Percentiles rank a stretch among this genome's conserved stretches.
phyloP scores from a whole-genome alignment of 1,284 basidiomycete genomes.

The Pterulicium gracile region DNA sequence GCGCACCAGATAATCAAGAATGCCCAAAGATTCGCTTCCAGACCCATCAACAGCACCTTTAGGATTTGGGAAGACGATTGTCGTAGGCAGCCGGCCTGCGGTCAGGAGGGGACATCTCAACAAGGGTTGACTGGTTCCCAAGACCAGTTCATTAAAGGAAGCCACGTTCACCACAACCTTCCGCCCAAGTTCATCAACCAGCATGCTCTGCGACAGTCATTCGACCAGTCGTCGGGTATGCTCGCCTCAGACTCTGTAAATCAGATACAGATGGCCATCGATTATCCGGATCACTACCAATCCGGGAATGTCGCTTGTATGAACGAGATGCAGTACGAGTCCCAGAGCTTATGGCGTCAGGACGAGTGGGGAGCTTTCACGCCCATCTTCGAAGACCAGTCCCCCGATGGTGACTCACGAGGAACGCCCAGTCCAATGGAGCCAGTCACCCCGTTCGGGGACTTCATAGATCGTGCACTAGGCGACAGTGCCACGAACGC shows the following conservation, averaged over 20 bases:
- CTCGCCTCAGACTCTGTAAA: slow-evolving; percentile 11
- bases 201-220: slow-evolving; percentile 13
- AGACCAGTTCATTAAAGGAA: slow-evolving; percentile 31
- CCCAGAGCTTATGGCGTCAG: slow-evolving; percentile 14
- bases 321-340: slow-evolving; percentile 8
- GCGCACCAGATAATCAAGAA: slow-evolving; percentile 57
- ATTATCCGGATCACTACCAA: background rate
- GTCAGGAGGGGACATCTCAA: slow-evolving; percentile 45
- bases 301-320: background rate
- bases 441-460: slow-evolving; percentile 63
- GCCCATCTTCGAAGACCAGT: slow-evolving; percentile 56
- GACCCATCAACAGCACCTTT: slow-evolving; percentile 55
- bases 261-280: slow-evolving; percentile 2
- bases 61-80: slow-evolving; percentile 51
- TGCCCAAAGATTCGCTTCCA: slow-evolving; percentile 38
- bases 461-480: slow-evolving; percentile 62
- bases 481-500: slow-evolving; percentile 15
- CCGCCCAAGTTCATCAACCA: slow-evolving; percentile 40
- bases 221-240: slow-evolving; percentile 10
- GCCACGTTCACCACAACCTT: background rate
- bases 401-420: slow-evolving; percentile 35
- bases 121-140: slow-evolving; percentile 47
- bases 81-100: slow-evolving; percentile 14
- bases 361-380: slow-evolving; percentile 44
- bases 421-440: slow-evolving; percentile 50